Evolutionary conservation across 208 protist genomes (phyloP), one percentile per base, ranked within the genome.

Genomic region (Crithidia expoeki): DNA sequence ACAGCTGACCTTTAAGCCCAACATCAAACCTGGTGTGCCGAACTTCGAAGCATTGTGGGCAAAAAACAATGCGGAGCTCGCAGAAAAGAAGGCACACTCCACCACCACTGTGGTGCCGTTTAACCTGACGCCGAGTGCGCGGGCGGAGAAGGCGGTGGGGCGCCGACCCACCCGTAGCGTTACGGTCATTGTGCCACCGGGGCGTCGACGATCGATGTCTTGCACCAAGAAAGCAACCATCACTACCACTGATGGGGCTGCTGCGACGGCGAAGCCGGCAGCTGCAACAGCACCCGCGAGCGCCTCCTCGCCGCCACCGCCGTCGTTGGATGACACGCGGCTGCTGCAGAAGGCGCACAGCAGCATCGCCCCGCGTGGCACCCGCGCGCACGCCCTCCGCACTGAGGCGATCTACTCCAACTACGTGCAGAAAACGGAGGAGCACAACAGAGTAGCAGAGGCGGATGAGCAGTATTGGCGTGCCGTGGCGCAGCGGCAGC

Each of bases 11-110:
- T 96, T 96, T 68, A 79, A 83, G 57, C 92, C 92, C 11, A 80
- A 86, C 32, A 76, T 96, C 30, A 79, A 76, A 28, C 80, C 79
- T 17, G 89, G 88, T 23, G 87, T 96, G 46, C 92, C 92, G 2
- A 72, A 94, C 74, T 96, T 94, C 60, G 72, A 87, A 28, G 56
- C 50, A 23, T 57, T 96, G 42, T 94, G 89, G 88, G 86, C 81
- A 9, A 72, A 83, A 46, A 74, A 94, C n/a, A 68, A 68, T 21
- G 55, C 80, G 42, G 55, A 66, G 30, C 66, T 91, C 17, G 65
- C 69, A 21, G 77, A 84, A 40, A 84, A 87, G 32, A 56, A 83
- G 66, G 69, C 79, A 33, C 60, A 72, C 17, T 72, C 79, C 23
- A 90, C 85, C 19, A 72, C 61, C 33, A 66, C 60, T 14, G 66